These are phyloP conservation scores for Linaria vulgaris DNA, from an alignment of 257 asterid species.

Conservation along the genomic window DNA sequence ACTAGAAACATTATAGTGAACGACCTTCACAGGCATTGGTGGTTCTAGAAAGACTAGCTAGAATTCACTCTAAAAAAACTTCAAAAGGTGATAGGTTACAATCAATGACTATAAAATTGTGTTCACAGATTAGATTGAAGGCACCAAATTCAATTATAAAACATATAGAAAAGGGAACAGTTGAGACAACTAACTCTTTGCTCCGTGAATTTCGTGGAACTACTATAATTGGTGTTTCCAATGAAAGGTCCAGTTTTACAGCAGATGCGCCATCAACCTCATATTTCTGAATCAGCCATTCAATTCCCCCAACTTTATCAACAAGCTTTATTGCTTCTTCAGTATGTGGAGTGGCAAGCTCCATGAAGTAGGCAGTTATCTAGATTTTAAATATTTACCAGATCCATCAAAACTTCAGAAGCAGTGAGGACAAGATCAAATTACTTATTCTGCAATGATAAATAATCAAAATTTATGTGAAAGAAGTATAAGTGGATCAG, in stretches of 20 bases:
- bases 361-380: conserved; percentile 96
- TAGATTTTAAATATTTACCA: conserved; percentile 36
- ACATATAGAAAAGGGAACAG: conserved; percentile 19
- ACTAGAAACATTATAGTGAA: not conserved
- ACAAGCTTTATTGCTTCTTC: conserved; percentile 95
- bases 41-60: not conserved
- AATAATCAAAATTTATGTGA: conserved; percentile 10
- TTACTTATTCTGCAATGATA: conserved; percentile 1
- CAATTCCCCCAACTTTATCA: conserved; percentile 98
- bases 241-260: conserved; percentile 84
- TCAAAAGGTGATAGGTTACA: conserved; percentile 6
- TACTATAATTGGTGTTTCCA: conserved; percentile 87
- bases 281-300: conserved; percentile 94
- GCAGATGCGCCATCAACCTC: conserved; percentile 99
- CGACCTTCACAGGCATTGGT: not conserved
- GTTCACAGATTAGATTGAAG: conserved; percentile 19
- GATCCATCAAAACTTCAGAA: conserved; percentile 22
- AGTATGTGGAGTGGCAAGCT: conserved; percentile 93
- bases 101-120: conserved; percentile 14
- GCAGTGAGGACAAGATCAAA: conserved; percentile 14
- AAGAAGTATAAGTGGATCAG: conserved; percentile 16
- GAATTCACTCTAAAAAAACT: conserved; percentile 7
- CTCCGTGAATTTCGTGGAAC: conserved; percentile 89
- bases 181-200: conserved; percentile 73
- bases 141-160: conserved; percentile 15